These are phyloP conservation scores for Ustilago trichophora DNA, from an alignment of 1,284 basidiomycete genomes.

Conservation along the genomic window DNA sequence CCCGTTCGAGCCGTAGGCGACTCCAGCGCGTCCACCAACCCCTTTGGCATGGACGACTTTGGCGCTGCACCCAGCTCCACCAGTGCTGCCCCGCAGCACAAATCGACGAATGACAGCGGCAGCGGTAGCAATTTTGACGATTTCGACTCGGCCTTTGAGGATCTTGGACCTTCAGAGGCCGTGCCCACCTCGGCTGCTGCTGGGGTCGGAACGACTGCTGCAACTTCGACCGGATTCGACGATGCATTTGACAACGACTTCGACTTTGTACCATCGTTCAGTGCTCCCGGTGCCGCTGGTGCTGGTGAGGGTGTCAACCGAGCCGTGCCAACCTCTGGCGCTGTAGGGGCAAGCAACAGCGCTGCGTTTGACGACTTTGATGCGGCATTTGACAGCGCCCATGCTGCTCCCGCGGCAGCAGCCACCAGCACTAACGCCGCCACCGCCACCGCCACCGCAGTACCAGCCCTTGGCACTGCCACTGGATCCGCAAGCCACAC, in stretches of 20 bases:
- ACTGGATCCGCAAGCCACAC: neutral
- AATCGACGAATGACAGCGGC: slow-evolving; percentile 21
- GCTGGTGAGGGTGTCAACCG: neutral
- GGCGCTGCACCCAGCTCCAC: slow-evolving; percentile 2
- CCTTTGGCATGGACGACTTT: slow-evolving; percentile 47
- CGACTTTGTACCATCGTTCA: slow-evolving; percentile 61
- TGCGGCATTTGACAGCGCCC: slow-evolving; percentile 40
- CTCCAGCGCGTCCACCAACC: slow-evolving; percentile 26
- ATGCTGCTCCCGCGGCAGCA: neutral
- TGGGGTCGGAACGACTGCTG: neutral
- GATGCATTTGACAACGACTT: slow-evolving; percentile 61
- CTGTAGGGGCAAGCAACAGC: slow-evolving; percentile 1
- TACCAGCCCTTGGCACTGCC: slow-evolving; percentile 7
- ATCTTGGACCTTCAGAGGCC: slow-evolving; percentile 53
- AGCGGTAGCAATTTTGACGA: slow-evolving; percentile 58
- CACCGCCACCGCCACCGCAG: slow-evolving; percentile 3
- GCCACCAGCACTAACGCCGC: neutral
- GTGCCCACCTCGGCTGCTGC: slow-evolving; percentile 32
- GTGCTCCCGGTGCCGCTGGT: slow-evolving; percentile 13
- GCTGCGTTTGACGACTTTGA: slow-evolving; percentile 56
- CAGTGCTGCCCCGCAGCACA: neutral
- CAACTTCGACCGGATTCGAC: slow-evolving; percentile 46
- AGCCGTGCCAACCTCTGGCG: neutral
- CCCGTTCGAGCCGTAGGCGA: slow-evolving; percentile 11
- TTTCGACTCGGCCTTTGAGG: slow-evolving; percentile 64